Evolutionary conservation across 2,329 filamentous ascomycete species (phyloP), one percentile per base, ranked within the genome.

Genomic region (Trichoderma sp.): DNA sequence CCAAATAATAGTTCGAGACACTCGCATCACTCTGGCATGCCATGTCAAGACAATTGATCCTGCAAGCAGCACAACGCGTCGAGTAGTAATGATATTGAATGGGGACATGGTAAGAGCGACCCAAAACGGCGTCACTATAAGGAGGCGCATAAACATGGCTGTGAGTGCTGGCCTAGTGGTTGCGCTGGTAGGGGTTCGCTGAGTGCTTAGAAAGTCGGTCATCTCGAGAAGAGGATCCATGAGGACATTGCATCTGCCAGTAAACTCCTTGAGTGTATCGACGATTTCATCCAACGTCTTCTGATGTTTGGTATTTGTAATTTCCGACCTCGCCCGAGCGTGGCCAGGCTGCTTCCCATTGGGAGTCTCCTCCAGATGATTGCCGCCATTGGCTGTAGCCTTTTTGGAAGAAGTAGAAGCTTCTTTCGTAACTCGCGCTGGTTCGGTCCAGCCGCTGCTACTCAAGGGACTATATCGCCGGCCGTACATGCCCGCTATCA

Each of bases 271-370:
- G 62, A 99, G 86, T 0, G 94, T 97, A 80, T 98, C 95, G 75
- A 99, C 94, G 76, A 99, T 99, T 85, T 99, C 97, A 83, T 99
- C 97, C 71, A 99, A 85, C 68, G 95, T 98, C 87, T 98, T 98
- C 81, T 98, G 94, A 80, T 97, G 94, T 76, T 93, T 92, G 59
- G 92, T 93, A 76, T 89, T 91, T 7, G 89, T 90, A 18, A 85
- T 82, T 80, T 95, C 94, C 9, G 88, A 89, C 45, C 84, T 82
- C 24, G 84, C 85, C n/a, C 86, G 82, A 73, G 84, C 83, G 77
- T 89, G 88, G 24, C 83, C 83, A 18, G 78, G 53, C 71, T 83
- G 78, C 56, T 80, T 81, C 38, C 83, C 81, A 50, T 79, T 71
- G 21, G 78, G 66, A 50, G 75, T 79, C 66, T 77, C 66, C 45